Evolutionary conservation across 345 rosid genomes (phyloP), one percentile per base, ranked within the genome.

Genomic region (Eucalyptus pauciflora): DNA sequence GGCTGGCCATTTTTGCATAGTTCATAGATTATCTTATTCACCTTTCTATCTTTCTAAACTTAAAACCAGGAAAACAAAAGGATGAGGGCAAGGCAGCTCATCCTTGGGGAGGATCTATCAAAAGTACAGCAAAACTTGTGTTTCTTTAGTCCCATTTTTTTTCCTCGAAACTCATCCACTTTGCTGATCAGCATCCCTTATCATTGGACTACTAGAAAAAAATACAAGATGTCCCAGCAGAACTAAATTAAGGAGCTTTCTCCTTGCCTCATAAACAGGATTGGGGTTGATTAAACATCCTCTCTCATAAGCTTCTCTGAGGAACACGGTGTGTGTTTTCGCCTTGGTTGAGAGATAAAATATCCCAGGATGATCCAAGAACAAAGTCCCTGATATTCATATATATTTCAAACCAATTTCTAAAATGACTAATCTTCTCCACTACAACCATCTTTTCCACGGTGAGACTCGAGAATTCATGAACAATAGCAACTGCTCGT

Each of bases 381-480:
- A 95, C 94, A 97, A 97, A 91, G 91, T 97, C 98, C 93, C 98
- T 92, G 13, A 96, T 92, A 89, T 97, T 98, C 88, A 97, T 89
- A 90, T 97, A 98, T 90, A 98, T 94, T 89, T 94, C 95, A 56
- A 96, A 96, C 86, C 95, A 94, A 87, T 95, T 95, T 90, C 98
- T 94, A 88, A 95, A 98, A 91, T 96, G 99, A 88, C 99, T 98
- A 29, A 97, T 95, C 94, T 97, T 96, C 89, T 98, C 99, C 89
- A 96, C 99, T 88, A 95, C 99, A 90, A 97, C 97, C 97, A 94
- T 95, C 92, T 95, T 94, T 93, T 98, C 99, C 87, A 98, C 96
- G 3, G 97, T 97, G 93, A 98, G 91, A 86, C 95, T 95, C 85
- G 95, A 91, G 90, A 98, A 96, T 91, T 98, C 99, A 85, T 94